A percentile compares a stretch with the other conserved stretches of the same genome.
Conservation (phyloP, 208 protist species). For the Trypanosoma platydactyli region DNA sequence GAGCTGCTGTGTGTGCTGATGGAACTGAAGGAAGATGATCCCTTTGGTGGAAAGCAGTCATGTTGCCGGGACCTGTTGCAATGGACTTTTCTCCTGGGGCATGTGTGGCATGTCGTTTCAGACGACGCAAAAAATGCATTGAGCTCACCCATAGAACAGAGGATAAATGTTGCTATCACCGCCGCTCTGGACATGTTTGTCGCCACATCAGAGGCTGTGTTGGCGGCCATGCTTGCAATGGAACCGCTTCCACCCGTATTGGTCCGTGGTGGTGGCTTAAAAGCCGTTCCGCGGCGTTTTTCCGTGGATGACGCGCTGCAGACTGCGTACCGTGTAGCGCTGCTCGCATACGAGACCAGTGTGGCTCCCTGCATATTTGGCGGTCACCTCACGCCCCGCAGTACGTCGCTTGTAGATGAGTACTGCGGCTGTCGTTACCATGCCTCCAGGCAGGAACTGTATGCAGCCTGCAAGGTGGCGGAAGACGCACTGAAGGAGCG, state of each 20-base stretch:
- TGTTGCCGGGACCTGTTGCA: conserved; percentile 13
- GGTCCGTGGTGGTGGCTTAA: conserved; percentile 7
- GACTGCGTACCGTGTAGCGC: conserved; percentile 12
- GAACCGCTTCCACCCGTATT: conserved; percentile 21
- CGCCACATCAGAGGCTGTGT: conserved; percentile 11
- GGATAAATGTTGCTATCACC: conserved; percentile 1
- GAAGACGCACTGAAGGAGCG: conserved; percentile 18
- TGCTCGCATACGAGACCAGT: conserved; percentile 7
- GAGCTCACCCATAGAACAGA: not conserved
- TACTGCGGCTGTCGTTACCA: conserved; percentile 19
- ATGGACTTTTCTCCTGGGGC: conserved; percentile 14
- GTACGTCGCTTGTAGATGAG: conserved; percentile 1
- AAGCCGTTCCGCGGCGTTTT: conserved; percentile 10
- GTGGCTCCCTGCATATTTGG: conserved; percentile 10
- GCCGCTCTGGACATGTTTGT: conserved; percentile 23
- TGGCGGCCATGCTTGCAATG: conserved; percentile 20
- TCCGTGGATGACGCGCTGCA: conserved; percentile 15
- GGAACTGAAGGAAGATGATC: not conserved
- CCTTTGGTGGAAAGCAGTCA: too few species aligned
- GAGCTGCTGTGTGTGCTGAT: not conserved
- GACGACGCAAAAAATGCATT: not conserved
- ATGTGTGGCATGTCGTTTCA: conserved; percentile 7
- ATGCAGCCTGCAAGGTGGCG: conserved; percentile 9
- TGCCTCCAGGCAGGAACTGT: not conserved
- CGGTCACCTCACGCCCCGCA: not conserved